Conservation (phyloP, 352 stramenopile species). For the Phytophthora pini region DNA sequence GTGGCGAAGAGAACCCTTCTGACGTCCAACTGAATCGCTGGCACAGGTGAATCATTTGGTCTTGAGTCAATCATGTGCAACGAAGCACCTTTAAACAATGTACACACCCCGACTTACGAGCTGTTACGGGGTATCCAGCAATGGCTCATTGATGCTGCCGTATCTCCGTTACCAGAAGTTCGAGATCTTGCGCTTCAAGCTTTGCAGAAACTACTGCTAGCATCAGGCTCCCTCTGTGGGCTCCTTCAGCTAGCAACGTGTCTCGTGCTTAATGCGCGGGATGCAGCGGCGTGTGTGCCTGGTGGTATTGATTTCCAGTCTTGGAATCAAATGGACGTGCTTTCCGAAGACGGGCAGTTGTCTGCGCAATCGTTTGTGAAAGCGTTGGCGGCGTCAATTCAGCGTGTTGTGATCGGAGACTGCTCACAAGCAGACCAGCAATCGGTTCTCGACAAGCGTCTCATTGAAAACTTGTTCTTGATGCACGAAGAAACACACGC, state of each 20-base stretch:
- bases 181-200: constrained; percentile 70
- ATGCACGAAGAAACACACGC: constrained; percentile 37
- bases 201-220: constrained; percentile 67
- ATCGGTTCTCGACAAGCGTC: constrained; percentile 51
- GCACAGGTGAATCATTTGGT: constrained; percentile 49
- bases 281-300: constrained; percentile 1
- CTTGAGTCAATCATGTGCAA: constrained; percentile 61
- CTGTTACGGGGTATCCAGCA: constrained; percentile 69
- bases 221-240: constrained; percentile 82
- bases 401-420: constrained; percentile 58
- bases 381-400: constrained; percentile 53
- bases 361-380: constrained; percentile 55
- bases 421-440: constrained; percentile 42
- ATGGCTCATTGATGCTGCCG: constrained; percentile 71
- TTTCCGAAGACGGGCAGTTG: constrained; percentile 51
- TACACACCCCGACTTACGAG: constrained; percentile 59
- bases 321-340: constrained; percentile 66
- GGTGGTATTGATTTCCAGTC: constrained; percentile 41
- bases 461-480: constrained; percentile 61
- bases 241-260: constrained; percentile 72
- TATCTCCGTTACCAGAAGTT: constrained; percentile 51
- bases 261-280: constrained; percentile 61
- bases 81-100: constrained; percentile 46
- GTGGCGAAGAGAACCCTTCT: constrained; percentile 4
- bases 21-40: not conserved